Evolutionary conservation across 2,329 filamentous ascomycete genomes (phyloP).

Genomic region (Triangularia verruculosa): DNA sequence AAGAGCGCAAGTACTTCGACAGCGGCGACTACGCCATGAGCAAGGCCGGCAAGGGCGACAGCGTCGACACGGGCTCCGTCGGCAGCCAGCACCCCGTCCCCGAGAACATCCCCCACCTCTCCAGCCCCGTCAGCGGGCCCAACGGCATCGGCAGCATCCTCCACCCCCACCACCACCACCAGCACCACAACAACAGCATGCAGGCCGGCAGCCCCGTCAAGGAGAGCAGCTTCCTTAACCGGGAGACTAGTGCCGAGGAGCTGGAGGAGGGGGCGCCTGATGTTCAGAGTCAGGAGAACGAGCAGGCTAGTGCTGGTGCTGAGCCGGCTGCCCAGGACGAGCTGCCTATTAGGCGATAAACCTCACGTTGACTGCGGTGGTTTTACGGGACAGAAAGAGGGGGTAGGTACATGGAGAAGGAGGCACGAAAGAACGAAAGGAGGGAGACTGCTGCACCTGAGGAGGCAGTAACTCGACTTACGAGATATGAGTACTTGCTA

Average conservation of each 20-base stretch:
- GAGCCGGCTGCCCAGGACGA: slow-evolving; percentile 38
- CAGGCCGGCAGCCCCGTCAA: slow-evolving; percentile 80
- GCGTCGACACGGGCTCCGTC: slow-evolving; percentile 88
- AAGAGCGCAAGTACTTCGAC: slow-evolving; percentile 99
- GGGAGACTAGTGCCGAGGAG: slow-evolving; percentile 71
- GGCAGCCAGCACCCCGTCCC: slow-evolving; percentile 92
- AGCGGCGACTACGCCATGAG: slow-evolving; percentile 94
- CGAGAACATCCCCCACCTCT: slow-evolving; percentile 90
- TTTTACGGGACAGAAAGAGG: not conserved
- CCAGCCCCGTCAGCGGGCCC: slow-evolving; percentile 55
- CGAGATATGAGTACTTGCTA: slow-evolving; percentile 19
- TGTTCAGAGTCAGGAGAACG: slow-evolving; percentile 22
- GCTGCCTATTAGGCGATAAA: slow-evolving; percentile 63
- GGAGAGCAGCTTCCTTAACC: slow-evolving; percentile 82
- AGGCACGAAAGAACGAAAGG: not conserved
- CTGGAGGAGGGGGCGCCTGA: slow-evolving; percentile 22
- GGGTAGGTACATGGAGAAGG: too few relatives aligned
- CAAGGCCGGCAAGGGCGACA: slow-evolving; percentile 94
- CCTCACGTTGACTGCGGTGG: not conserved
- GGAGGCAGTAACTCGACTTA: slow-evolving; percentile 6
- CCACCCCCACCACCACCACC: slow-evolving; percentile 42
- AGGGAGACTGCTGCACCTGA: not conserved
- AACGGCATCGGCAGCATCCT: slow-evolving; percentile 42
- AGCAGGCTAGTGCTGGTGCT: slow-evolving; percentile 16
- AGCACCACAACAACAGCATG: slow-evolving; percentile 40